Evolutionary conservation across 2,329 filamentous ascomycete species (phyloP), one percentile per base, ranked within the genome.

Genomic region (Domatiomyces catenatus): DNA sequence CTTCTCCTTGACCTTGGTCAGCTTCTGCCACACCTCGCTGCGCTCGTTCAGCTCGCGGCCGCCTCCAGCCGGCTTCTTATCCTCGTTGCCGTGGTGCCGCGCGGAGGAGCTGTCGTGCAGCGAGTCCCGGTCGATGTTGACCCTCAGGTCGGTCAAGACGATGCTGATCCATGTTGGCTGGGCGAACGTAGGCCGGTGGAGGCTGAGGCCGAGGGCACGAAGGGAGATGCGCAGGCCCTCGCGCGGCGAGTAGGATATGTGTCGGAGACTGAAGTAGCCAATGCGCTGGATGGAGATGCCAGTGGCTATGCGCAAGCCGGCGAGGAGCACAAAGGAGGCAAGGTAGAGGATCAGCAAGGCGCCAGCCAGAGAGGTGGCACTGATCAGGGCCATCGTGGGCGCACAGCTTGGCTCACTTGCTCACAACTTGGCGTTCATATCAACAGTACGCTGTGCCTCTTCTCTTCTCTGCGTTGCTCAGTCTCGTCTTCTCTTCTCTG

Each of bases 91-190:
- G 55, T 46, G 52, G 46, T 47, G 22, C 12, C 32, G 8, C 20
- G 45, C 10, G 12, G 46, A n/a, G 1, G 55, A 46, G 10, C 22
- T 44, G 42, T 57, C 78, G n/a, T n/a, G n/a, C 76, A 92, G 67
- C 46, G 79, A 76, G 53, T 77, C 76, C 45, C 88, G 71, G 63
- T 98, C 86, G 44, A 96, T 66, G 0, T 86, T 93, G 48, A 98
- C 75, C 47, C 81, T 84, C 47, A 95, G 72, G 63, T 95, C 92
- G 61, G 80, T 86, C 53, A 98, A 69, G 7, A 92, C 85, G 48
- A 98, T 75, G 65, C 89, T 96, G 60, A 94, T 72, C 88, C 90
- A 96, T 55, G 93, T 96, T 44, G 92, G 92, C 66, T 96, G 88
- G 46, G 90, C 87, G 68, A 98, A 96, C 5, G 92, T 96, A 10